A percentile compares a stretch with the other conserved stretches of the same genome.
These are phyloP conservation scores for Sisymbrium irio DNA, from an alignment of 345 rosid species.

Conservation along the genomic window DNA sequence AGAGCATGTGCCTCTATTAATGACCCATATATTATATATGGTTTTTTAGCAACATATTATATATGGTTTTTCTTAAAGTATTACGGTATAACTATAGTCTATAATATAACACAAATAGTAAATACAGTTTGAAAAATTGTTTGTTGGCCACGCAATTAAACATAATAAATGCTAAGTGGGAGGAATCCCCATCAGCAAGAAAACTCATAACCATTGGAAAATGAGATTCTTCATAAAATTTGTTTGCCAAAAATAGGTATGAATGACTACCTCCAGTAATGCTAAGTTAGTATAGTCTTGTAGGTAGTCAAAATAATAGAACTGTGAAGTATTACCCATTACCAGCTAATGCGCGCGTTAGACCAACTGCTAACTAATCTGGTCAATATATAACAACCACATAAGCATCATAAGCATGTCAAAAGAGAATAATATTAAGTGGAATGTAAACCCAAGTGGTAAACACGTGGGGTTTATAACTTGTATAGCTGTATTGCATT, in stretches of 20 bases:
- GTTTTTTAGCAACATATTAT: too few relatives aligned
- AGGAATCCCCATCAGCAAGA: conserved; percentile 29
- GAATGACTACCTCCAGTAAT: background rate
- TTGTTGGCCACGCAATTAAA: conserved; percentile 22
- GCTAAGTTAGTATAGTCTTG: background rate
- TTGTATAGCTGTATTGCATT: conserved; percentile 8
- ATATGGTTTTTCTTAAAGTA: background rate
- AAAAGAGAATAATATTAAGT: background rate
- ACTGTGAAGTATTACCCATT: background rate
- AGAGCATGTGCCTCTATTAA: conserved; percentile 34
- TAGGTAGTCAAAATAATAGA: background rate
- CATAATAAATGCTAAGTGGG: conserved; percentile 33
- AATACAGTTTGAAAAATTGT: background rate
- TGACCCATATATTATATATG: conserved; percentile 10
- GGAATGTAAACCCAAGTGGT: conserved; percentile 11
- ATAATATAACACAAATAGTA: background rate
- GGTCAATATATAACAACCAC: background rate
- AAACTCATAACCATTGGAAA: background rate
- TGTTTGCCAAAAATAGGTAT: conserved; percentile 4
- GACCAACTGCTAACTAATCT: background rate
- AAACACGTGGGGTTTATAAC: conserved; percentile 14
- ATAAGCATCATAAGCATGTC: conserved; percentile 1
- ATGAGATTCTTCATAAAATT: background rate
- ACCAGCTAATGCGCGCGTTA: background rate
- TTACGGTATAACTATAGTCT: background rate